Percentiles rank a stretch among this genome's conserved stretches.
Evolutionary conservation across 805 yeast genomes (phyloP).

Genomic region (Candida sphagnicola): DNA sequence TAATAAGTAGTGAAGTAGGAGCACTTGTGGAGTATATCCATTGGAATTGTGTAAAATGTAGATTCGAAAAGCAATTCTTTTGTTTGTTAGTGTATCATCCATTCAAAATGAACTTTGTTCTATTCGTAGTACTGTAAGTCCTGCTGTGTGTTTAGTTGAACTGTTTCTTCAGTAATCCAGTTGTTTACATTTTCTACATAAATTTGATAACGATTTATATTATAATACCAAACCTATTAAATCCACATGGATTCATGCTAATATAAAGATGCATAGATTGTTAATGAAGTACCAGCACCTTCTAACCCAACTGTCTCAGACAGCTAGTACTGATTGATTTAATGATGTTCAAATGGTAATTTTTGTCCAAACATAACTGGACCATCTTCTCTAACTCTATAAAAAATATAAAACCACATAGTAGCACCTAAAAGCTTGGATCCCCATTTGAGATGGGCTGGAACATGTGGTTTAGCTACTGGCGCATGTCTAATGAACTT

Average conservation of each 20-base stretch:
- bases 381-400: conserved; percentile 73
- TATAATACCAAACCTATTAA: neutral
- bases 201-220: neutral
- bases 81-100: too few species aligned
- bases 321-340: conserved; percentile 5
- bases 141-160: too few species aligned
- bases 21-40: too few species aligned
- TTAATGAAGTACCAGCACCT: neutral
- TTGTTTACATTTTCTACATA: neutral
- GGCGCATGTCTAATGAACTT: conserved; percentile 53
- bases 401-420: conserved; percentile 86
- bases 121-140: too few species aligned
- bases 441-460: conserved; percentile 52
- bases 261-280: neutral
- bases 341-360: conserved; percentile 37
- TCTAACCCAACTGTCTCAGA: neutral
- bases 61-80: too few species aligned
- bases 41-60: too few species aligned
- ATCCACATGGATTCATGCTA: neutral
- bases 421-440: conserved; percentile 75
- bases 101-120: too few species aligned
- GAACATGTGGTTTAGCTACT: conserved; percentile 63
- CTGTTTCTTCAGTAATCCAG: too few species aligned
- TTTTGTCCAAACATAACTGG: conserved; percentile 51
- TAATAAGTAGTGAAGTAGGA: too few species aligned